Conservation (phyloP, 345 rosid genomes). For the Odontarrhena argentea region DNA sequence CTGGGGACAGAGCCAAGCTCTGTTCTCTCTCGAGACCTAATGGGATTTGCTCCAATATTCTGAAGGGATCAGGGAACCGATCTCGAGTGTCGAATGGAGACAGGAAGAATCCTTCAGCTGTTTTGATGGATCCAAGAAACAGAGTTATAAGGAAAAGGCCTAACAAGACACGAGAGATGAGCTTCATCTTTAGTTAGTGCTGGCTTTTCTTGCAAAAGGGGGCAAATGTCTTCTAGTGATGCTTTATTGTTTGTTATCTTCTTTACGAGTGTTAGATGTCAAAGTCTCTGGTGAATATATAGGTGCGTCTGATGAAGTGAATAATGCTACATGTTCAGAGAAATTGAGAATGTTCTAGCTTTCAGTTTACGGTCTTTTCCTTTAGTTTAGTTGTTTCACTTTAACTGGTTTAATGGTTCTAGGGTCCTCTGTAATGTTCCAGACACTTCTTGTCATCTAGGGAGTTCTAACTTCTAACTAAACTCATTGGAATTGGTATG, state of each 20-base stretch:
- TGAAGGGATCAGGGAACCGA: constrained; percentile 56
- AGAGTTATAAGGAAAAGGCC: constrained; percentile 28
- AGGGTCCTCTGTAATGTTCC: constrained; percentile 31
- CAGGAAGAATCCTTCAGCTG: constrained; percentile 46
- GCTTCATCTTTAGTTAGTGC: constrained; percentile 26
- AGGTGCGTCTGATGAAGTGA: constrained; percentile 5
- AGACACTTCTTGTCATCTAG: constrained; percentile 25
- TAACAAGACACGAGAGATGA: background rate
- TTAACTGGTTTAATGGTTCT: background rate
- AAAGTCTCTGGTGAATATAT: background rate
- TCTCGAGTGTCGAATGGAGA: constrained; percentile 44
- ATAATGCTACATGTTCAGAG: constrained; percentile 26
- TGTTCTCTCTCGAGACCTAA: constrained; percentile 53
- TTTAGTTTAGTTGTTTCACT: constrained; percentile 4
- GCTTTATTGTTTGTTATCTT: constrained; percentile 16
- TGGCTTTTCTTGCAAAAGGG: constrained; percentile 13
- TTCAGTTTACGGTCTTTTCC: background rate
- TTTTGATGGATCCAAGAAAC: constrained; percentile 23
- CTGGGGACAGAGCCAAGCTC: constrained; percentile 47
- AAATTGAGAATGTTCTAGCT: constrained; percentile 42
- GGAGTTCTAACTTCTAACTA: background rate
- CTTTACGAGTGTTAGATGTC: background rate
- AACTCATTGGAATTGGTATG: background rate
- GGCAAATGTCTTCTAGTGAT: background rate
- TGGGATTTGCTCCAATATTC: constrained; percentile 68